A percentile compares a stretch with the other conserved stretches of the same genome.
Conservation (phyloP, 352 stramenopile genomes). For the Globisporangium viniferum region DNA sequence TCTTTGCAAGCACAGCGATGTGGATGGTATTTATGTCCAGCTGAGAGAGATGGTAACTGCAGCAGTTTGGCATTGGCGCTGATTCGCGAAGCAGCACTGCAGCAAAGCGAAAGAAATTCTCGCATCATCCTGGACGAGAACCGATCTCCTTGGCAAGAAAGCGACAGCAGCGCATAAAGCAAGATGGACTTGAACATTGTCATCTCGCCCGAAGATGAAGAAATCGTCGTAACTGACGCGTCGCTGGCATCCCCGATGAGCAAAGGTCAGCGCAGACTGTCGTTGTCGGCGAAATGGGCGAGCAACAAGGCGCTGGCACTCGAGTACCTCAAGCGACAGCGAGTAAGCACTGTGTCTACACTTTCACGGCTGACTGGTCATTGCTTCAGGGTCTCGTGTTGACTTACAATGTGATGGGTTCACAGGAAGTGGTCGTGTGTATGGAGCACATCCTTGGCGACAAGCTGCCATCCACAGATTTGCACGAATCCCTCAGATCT, state of each 20-base stretch:
- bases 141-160: not conserved
- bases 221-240: conserved; percentile 13
- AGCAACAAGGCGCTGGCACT: conserved; percentile 69
- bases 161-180: not conserved
- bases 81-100: conserved; percentile 5
- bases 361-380: not conserved
- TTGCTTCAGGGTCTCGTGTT: not conserved
- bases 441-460: conserved; percentile 65
- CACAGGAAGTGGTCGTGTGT: conserved; percentile 67
- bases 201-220: conserved; percentile 30
- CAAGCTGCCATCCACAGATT: conserved; percentile 47
- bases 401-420: not conserved
- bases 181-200: conserved; percentile 44
- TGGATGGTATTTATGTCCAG: conserved; percentile 5
- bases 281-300: conserved; percentile 72
- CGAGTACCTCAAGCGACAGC: conserved; percentile 70
- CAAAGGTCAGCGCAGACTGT: conserved; percentile 66
- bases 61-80: conserved; percentile 7
- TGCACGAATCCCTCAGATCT: conserved; percentile 68
- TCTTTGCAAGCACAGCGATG: not conserved
- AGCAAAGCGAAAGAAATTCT: conserved; percentile 5
- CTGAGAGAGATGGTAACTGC: not conserved
- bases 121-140: not conserved
- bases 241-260: conserved; percentile 54
- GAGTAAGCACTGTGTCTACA: conserved; percentile 23